These are phyloP conservation scores for Salix arbutifolia DNA, from an alignment of 345 rosid species.

Conservation along the genomic window DNA sequence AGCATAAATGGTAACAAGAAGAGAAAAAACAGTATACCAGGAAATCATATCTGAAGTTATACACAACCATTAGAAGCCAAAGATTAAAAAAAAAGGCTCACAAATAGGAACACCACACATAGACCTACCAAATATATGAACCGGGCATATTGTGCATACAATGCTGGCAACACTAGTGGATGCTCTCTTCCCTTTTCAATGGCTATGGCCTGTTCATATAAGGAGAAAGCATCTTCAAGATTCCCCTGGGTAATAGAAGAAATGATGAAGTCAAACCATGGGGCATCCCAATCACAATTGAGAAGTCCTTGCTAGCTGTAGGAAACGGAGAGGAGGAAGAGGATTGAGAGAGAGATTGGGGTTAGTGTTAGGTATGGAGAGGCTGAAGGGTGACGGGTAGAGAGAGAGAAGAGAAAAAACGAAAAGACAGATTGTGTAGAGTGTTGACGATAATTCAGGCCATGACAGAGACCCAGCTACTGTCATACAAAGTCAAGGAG, in stretches of 20 bases:
- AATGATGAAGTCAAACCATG: slow-evolving; percentile 12
- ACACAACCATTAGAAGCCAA: neutral
- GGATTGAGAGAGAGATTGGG: too few species aligned
- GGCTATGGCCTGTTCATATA: slow-evolving; percentile 91
- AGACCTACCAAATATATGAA: slow-evolving; percentile 69
- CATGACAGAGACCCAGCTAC: too few species aligned
- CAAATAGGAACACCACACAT: neutral
- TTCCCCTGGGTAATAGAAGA: slow-evolving; percentile 56
- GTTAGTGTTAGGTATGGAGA: too few species aligned
- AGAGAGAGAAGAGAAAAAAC: slow-evolving; percentile 21
- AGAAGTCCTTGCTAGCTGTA: slow-evolving; percentile 1
- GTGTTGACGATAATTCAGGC: too few species aligned
- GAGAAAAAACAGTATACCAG: neutral
- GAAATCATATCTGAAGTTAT: neutral
- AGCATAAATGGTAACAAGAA: neutral
- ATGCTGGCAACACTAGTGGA: slow-evolving; percentile 65
- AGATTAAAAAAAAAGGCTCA: neutral
- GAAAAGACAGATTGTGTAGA: slow-evolving; percentile 30
- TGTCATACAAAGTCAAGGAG: too few species aligned
- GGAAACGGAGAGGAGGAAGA: too few species aligned
- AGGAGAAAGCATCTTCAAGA: slow-evolving; percentile 63
- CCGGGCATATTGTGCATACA: slow-evolving; percentile 86
- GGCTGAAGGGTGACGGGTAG: slow-evolving; percentile 19
- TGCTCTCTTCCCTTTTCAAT: slow-evolving; percentile 95
- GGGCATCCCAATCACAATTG: slow-evolving; percentile 4